These are phyloP conservation scores for Ophiostoma pallidulum DNA, from an alignment of 2,329 filamentous ascomycete species.

Conservation along the genomic window DNA sequence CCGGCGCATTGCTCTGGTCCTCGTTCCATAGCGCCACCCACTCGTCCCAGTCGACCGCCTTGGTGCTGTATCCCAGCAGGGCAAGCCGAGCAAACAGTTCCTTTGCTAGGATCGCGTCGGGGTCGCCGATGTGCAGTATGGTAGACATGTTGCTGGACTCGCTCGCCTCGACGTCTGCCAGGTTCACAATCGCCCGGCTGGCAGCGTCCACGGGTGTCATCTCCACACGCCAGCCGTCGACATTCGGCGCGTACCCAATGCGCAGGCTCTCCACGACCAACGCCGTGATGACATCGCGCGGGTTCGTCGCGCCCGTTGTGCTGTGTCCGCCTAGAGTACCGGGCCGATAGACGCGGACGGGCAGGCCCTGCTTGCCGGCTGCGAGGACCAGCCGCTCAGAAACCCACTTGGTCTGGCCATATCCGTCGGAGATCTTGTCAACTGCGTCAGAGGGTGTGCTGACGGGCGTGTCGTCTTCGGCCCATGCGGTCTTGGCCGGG, in stretches of 20 bases:
- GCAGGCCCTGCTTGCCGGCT: constrained; percentile 56
- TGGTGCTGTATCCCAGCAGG: constrained; percentile 61
- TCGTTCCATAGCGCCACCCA: constrained; percentile 69
- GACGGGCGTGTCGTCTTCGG: constrained; percentile 55
- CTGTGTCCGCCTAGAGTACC: constrained; percentile 76
- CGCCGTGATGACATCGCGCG: constrained; percentile 68
- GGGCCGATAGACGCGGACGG: constrained; percentile 60
- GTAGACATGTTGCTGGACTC: constrained; percentile 46
- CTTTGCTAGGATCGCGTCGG: constrained; percentile 57
- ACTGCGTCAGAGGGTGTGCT: constrained; percentile 57
- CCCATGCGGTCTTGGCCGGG: constrained; percentile 59
- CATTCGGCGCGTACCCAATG: constrained; percentile 59
- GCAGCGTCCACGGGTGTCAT: constrained; percentile 83
- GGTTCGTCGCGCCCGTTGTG: constrained; percentile 62
- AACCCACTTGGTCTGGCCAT: constrained; percentile 75
- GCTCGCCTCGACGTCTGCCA: constrained; percentile 32
- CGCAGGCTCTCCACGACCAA: constrained; percentile 68
- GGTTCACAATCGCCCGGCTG: constrained; percentile 60
- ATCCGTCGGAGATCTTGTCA: constrained; percentile 58
- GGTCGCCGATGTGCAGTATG: constrained; percentile 67
- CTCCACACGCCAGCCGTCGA: constrained; percentile 67
- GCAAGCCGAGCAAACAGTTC: constrained; percentile 55
- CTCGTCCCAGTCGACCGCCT: constrained; percentile 57
- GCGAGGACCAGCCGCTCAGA: constrained; percentile 66
- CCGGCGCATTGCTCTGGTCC: constrained; percentile 40